Evolutionary conservation across 2,329 filamentous ascomycete genomes (phyloP), one percentile per base, ranked within the genome.

Genomic region (Macrophomina phaseolina): DNA sequence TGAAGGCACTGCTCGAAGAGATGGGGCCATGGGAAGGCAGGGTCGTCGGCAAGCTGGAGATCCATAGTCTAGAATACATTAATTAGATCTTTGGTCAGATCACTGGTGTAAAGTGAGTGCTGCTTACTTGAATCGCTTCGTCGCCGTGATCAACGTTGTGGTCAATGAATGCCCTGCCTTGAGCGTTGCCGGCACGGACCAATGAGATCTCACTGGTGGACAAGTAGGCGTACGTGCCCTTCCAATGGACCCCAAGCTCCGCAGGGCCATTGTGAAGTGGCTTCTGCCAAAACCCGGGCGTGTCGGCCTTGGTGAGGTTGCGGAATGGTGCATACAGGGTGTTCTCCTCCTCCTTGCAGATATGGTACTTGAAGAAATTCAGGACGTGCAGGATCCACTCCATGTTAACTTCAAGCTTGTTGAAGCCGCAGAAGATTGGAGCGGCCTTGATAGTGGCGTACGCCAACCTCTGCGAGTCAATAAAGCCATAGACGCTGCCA

Each of bases 341-440:
- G 28, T 72, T 71, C n/a, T 80, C 77, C 3, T 75, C 75, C 8
- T 73, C 55, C 7, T 71, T 71, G 48, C 78, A 79, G 72, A 86
- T 79, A 68, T 87, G 83, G 58, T 81, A 80, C 53, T 81, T 81
- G 76, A 86, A 87, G 77, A 86, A 86, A 68, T 85, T 85, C 51
- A 83, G 71, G 46, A 80, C 75, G 68, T 85, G 80, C 5, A 85
- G 71, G 2, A 82, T 62, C 80, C 81, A 85, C 1, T 78, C 72
- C 63, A 83, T 74, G 68, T 86, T 82, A 61, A 86, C 70, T 1
- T 77, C 68, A 3, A 73, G 65, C 38, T 77, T 75, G 30, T 75
- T 73, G 38, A 42, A 62, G 11, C 58, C 58, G 5, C 58, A 30
- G 45, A 62, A 62, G n/a, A 62, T 62, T 11, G 58, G 58, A 12